Evolutionary conservation across 2,329 filamentous ascomycete species (phyloP), one percentile per base, ranked within the genome.

Genomic region (Falciphora oryzae): DNA sequence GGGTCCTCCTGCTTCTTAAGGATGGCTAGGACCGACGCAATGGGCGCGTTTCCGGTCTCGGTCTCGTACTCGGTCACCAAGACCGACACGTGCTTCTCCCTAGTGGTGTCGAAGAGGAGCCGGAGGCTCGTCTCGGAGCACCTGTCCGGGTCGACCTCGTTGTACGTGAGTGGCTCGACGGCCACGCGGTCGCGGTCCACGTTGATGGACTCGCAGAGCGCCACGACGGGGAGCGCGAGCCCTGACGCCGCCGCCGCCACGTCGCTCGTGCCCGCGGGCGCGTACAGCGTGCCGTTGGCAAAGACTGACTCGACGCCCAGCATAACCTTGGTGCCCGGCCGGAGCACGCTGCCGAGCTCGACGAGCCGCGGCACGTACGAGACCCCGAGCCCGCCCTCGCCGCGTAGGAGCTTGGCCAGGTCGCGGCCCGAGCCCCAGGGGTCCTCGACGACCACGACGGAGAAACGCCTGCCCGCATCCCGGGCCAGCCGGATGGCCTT

Each of bases 221-320:
- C 92, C 44, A 96, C 88, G 65, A 98, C 92, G 1, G 91, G 90
- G 53, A 93, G 85, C 65, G 89, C 88, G 27, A 87, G 82, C 65
- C 90, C 86, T 63, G 89, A 86, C 7, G 93, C 94, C 0, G 90
- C 87, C 80, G 95, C 90, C 25, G 94, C 93, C 13, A 98, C 85
- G 66, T 95, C 86, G 29, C 91, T 92, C 4, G 93, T 97, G 66
- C 95, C 95, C 13, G 92, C 87, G 27, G 93, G 87, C 5, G 91
- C 94, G 76, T 96, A 96, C 70, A 99, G 84, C 44, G 91, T 86
- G 10, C 95, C 95, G 76, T 98, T 98, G 70, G 91, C 93, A 79
- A 97, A 95, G 87, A 99, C 95, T 56, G 92, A 91, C 74, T 97
- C 93, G 5, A 93, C 93, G 16, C 93, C 93, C 1, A 99, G 81